Base-by-base conservation (phyloP, 2,329 filamentous ascomycete genomes). In the Colletotrichum sp. region DNA sequence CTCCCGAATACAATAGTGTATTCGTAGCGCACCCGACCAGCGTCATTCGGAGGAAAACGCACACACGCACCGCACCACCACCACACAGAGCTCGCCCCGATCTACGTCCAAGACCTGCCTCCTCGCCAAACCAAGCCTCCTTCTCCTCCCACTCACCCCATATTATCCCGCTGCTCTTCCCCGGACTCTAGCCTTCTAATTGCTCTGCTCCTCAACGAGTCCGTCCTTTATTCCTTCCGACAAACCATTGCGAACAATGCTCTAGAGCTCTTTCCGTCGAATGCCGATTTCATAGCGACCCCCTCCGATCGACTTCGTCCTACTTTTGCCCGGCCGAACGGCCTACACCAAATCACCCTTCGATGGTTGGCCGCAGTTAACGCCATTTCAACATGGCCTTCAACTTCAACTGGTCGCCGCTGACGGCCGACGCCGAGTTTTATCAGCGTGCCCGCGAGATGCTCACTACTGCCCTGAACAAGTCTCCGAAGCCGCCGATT, bases 341-440 rank as follows among this genome's bases (percentile, higher is more conserved):
- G 74, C 72, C 74, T 75, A 12, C 66, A 75, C 52, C 60, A 68
- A 66, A 12, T 69, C 63, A 28, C 69, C 68, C 59, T 73, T 77
- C 77, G 72, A 78, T 78, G 77, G 75, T 78, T 70, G 65, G 64
- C 69, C 72, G 77, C 78, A 77, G 63, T 80, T 82, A 84, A 78
- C 78, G 87, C 86, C 86, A 87, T 87, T 86, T 87, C 86, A 90
- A 87, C 86, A 99, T 99, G 97, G 97, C 97, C 80, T 99, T 99
- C 94, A 98, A 98, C 90, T 99, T 99, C 94, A 98, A 98, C 95
- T 99, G 97, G 97, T 98, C 96, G 91, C 97, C 97, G 83, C 91
- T 99, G 79, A 97, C 98, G 87, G 96, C 96, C 83, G 97, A 98
- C 88, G 96, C 95, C 82, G 92, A 93, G 80, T 97, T 97, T 86